Evolutionary conservation across 1,139 yeast genomes (phyloP).

Genomic region (Zygosaccharomyces pseudobailii): DNA sequence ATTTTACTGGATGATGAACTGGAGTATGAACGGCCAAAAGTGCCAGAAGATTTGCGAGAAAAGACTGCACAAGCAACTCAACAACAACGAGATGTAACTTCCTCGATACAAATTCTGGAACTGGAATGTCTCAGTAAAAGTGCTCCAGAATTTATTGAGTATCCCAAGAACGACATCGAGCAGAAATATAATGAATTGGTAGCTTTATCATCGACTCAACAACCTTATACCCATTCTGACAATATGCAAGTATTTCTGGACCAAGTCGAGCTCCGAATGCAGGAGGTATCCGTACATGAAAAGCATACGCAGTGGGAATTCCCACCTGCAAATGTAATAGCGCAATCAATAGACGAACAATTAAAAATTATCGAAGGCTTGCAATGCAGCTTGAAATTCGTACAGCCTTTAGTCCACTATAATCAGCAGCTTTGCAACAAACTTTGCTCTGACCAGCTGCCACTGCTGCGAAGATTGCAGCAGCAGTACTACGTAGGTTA

Average conservation of each 20-base stretch:
- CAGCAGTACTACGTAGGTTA: constrained; percentile 22
- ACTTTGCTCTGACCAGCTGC: constrained; percentile 14
- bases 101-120: constrained; percentile 3
- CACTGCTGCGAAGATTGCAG: constrained; percentile 14
- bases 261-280: constrained; percentile 12
- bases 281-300: background rate
- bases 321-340: constrained; percentile 5
- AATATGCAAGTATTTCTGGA: constrained; percentile 1
- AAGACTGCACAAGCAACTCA: constrained; percentile 7
- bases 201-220: constrained; percentile 8
- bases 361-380: constrained; percentile 3
- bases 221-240: constrained; percentile 5
- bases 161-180: constrained; percentile 17
- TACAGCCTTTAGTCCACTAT: constrained; percentile 14
- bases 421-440: constrained; percentile 9
- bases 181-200: constrained; percentile 19
- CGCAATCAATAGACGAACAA: constrained; percentile 5
- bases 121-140: constrained; percentile 11
- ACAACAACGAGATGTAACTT: background rate
- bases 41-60: constrained; percentile 18
- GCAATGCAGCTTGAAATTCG: constrained; percentile 12
- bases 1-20: constrained; percentile 34
- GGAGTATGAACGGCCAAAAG: constrained; percentile 23
- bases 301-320: background rate
- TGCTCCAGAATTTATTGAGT: constrained; percentile 13